phyloP scores from a whole-genome alignment of 1,284 basidiomycete genomes.

The Pseudozyma pruni region DNA sequence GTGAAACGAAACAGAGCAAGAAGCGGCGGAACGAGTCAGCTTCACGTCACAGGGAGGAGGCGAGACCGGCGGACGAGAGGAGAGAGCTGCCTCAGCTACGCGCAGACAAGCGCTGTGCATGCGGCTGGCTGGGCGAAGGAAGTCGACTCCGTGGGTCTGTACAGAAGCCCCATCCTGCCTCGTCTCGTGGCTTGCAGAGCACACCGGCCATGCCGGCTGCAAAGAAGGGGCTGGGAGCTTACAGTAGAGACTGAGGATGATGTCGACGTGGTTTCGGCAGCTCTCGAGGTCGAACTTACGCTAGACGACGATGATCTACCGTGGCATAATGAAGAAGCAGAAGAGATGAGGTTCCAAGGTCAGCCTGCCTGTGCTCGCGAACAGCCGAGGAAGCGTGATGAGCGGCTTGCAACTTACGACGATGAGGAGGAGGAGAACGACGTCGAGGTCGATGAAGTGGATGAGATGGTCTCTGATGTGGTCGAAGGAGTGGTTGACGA shows the following conservation, averaged over 20 bases:
- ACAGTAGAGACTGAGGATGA: constrained; percentile 25
- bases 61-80: background rate
- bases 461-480: constrained; percentile 28
- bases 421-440: constrained; percentile 4
- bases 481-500: constrained; percentile 1
- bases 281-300: constrained; percentile 42
- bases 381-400: background rate
- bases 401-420: constrained; percentile 13
- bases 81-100: too few relatives aligned
- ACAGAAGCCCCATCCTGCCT: constrained; percentile 29
- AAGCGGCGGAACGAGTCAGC: constrained; percentile 1
- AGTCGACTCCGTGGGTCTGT: background rate
- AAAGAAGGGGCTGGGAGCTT: constrained; percentile 27
- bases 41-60: background rate
- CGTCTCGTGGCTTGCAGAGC: constrained; percentile 26
- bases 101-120: too few relatives aligned
- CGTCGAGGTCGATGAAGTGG: constrained; percentile 9
- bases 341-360: too few relatives aligned
- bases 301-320: constrained; percentile 27
- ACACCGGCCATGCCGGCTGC: constrained; percentile 22
- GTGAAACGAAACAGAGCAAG: background rate
- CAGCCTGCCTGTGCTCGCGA: too few relatives aligned
- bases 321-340: too few relatives aligned
- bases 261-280: constrained; percentile 17
- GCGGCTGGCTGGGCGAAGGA: background rate